Evolutionary conservation across 257 asterid genomes (phyloP).

Genomic region (Solanum pennellii): DNA sequence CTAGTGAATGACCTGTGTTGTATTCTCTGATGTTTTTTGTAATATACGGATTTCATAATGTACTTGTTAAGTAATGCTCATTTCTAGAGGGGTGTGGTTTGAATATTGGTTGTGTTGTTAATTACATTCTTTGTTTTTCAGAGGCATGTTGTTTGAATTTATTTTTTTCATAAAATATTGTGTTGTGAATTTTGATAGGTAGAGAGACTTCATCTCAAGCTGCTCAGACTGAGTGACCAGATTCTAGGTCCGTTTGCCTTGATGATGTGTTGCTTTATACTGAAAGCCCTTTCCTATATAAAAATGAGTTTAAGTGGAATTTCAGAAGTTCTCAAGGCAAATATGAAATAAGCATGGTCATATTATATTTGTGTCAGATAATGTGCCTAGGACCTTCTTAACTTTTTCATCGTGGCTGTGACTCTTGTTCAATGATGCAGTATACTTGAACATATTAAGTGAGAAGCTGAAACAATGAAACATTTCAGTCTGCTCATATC

Average conservation of each 20-base stretch:
- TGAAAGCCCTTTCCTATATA: not conserved
- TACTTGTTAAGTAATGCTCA: not conserved
- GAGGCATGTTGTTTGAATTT: not conserved
- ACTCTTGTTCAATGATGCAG: not conserved
- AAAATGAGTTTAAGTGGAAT: not conserved
- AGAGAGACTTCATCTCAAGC: not conserved
- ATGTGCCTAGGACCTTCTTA: not conserved
- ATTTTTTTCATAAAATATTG: not conserved
- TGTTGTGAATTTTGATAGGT: not conserved
- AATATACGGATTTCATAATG: not conserved
- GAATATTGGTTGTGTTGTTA: not conserved
- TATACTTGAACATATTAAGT: not conserved
- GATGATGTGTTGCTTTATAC: not conserved
- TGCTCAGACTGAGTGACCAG: not conserved
- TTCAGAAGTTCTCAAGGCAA: not conserved
- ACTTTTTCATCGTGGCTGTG: not conserved
- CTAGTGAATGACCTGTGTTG: conserved; percentile 2
- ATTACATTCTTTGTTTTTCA: not conserved
- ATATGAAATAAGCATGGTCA: not conserved
- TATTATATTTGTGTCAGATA: not conserved
- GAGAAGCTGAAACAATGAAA: not conserved
- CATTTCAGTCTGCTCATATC: not conserved
- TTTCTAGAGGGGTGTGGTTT: not conserved
- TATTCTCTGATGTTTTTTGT: not conserved
- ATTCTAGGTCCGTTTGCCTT: not conserved